These are phyloP conservation scores for Theobroma cacao DNA, from an alignment of 345 rosid genomes.

Conservation along the genomic window DNA sequence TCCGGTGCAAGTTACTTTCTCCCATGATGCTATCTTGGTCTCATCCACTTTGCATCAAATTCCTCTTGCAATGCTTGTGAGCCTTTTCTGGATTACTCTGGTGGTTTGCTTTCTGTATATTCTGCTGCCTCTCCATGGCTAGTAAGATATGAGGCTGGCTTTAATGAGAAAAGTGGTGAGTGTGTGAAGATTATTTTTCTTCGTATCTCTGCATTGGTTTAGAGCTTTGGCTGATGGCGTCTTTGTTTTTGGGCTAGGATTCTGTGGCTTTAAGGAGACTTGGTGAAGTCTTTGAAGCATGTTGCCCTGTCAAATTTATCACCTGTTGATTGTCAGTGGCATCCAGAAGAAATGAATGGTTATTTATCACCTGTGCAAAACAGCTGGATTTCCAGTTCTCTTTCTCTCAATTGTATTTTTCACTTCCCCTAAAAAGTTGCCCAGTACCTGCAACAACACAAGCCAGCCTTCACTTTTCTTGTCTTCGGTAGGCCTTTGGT, in stretches of 20 bases:
- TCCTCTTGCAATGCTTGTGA: background rate
- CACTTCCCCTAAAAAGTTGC: background rate
- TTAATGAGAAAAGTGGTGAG: too few species aligned
- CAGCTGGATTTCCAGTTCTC: conserved; percentile 34
- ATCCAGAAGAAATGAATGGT: too few species aligned
- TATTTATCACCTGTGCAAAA: conserved; percentile 28
- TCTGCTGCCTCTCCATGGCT: background rate
- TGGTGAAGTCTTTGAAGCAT: too few species aligned
- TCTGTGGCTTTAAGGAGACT: background rate
- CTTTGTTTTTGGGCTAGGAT: background rate
- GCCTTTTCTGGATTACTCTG: background rate
- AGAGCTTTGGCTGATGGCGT: background rate
- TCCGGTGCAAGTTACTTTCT: too few species aligned
- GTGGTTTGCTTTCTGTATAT: background rate
- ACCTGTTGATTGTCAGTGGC: too few species aligned
- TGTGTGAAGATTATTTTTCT: background rate
- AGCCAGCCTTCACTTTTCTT: background rate
- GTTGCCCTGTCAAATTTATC: too few species aligned
- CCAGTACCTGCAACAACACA: background rate
- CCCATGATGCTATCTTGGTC: too few species aligned
- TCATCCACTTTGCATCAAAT: background rate
- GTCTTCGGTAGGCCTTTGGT: too few species aligned
- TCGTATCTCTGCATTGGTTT: background rate
- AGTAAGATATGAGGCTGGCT: background rate
- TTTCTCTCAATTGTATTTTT: conserved; percentile 11